Evolutionary conservation across 179 eudicot genomes (phyloP).

Genomic region (Nepenthes alata): DNA sequence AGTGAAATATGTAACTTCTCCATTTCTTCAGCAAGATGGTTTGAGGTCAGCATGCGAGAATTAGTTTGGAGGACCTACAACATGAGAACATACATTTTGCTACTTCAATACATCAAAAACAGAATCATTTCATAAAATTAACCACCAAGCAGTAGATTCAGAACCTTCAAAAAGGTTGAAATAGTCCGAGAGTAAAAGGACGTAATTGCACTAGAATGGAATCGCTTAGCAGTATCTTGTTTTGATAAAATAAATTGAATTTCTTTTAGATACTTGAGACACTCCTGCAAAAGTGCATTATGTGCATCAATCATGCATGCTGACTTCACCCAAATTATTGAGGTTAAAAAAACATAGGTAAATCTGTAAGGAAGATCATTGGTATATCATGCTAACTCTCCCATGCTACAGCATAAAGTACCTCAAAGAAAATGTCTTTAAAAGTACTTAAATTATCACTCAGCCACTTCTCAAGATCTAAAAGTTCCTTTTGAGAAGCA

Average conservation of each 20-base stretch:
- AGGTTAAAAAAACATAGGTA: too few relatives aligned
- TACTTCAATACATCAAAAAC: background rate
- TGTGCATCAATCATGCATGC: background rate
- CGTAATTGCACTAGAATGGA: constrained; percentile 34
- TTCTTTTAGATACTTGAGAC: constrained; percentile 57
- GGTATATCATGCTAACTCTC: too few relatives aligned
- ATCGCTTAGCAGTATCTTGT: constrained; percentile 41
- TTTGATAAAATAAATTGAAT: constrained; percentile 30
- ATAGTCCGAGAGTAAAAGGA: constrained; percentile 35
- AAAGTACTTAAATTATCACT: constrained; percentile 36
- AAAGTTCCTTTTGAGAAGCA: constrained; percentile 61
- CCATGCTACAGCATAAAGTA: constrained; percentile 12
- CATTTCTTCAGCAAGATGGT: constrained; percentile 54
- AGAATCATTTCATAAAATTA: background rate
- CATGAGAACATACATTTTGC: background rate
- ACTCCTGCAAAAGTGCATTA: constrained; percentile 48
- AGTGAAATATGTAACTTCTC: constrained; percentile 39
- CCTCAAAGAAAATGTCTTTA: constrained; percentile 62
- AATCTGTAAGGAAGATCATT: too few relatives aligned
- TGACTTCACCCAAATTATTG: too few relatives aligned
- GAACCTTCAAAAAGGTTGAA: constrained; percentile 61
- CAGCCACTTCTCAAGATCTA: constrained; percentile 87
- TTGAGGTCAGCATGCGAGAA: constrained; percentile 27
- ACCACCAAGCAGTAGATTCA: constrained; percentile 4
- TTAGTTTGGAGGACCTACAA: constrained; percentile 76